Conservation (phyloP, 306 rosid species). For the Hippophae rhamnoides region DNA sequence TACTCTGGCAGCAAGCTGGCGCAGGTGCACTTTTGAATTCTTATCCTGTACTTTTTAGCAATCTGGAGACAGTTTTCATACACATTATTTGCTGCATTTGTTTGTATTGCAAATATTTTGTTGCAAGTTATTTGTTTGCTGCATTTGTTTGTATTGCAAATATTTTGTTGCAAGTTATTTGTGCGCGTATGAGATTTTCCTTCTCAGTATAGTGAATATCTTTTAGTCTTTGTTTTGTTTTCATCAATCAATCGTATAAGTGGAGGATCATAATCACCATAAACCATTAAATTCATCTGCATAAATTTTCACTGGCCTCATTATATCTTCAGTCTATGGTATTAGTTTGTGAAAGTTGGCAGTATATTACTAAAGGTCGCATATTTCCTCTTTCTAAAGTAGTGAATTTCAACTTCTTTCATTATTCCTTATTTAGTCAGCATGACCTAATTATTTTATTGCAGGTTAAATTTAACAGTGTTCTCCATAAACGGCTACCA, state of each 20-base stretch:
- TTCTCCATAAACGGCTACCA: slow-evolving; percentile 72
- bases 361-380: slow-evolving; percentile 4
- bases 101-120: background rate
- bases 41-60: slow-evolving; percentile 7
- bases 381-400: slow-evolving; percentile 12
- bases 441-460: slow-evolving; percentile 19
- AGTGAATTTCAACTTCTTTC: slow-evolving; percentile 12
- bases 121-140: background rate
- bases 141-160: background rate
- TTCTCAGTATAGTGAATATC: background rate
- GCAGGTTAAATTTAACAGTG: slow-evolving; percentile 93
- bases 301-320: too few species aligned
- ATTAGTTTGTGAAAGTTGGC: slow-evolving; percentile 10
- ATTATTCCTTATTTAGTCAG: slow-evolving; percentile 14
- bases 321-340: background rate
- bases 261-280: too few species aligned
- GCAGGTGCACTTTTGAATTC: slow-evolving; percentile 41
- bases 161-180: background rate
- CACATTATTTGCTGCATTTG: background rate
- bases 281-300: too few species aligned
- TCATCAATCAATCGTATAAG: background rate
- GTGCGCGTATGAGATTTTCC: background rate
- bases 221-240: background rate
- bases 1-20: slow-evolving; percentile 89
- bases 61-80: slow-evolving; percentile 2